phyloP scores from a whole-genome alignment of 2,329 filamentous ascomycete species.

The Metarhizium anisopliae region DNA sequence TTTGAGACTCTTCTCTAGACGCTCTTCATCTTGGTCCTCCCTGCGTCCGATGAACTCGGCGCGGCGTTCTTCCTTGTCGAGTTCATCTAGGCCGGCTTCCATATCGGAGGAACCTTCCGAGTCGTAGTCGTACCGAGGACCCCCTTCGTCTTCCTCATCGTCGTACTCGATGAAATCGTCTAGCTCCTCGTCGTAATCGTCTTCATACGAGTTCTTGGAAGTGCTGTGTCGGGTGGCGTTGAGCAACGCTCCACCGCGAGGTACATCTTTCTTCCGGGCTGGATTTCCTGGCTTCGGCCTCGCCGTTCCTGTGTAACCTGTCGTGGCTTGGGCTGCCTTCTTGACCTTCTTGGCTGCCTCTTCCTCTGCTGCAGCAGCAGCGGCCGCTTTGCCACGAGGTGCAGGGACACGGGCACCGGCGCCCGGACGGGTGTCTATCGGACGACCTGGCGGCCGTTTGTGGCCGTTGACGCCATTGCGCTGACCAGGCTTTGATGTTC shows the following conservation, averaged over 20 bases:
- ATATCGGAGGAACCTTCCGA: slow-evolving; percentile 66
- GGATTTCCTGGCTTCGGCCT: slow-evolving; percentile 39
- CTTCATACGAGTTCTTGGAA: slow-evolving; percentile 33
- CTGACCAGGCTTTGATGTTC: slow-evolving; percentile 21
- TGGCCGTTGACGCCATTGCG: slow-evolving; percentile 13
- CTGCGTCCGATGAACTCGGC: slow-evolving; percentile 54
- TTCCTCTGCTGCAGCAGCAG: slow-evolving; percentile 11
- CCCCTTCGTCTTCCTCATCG: slow-evolving; percentile 40
- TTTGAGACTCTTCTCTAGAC: slow-evolving; percentile 52
- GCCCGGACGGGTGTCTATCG: slow-evolving; percentile 3
- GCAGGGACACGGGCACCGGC: slow-evolving; percentile 2
- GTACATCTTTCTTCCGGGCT: slow-evolving; percentile 22
- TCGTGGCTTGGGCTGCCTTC: slow-evolving; percentile 52
- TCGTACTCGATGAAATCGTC: slow-evolving; percentile 56
- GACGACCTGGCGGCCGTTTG: slow-evolving; percentile 3
- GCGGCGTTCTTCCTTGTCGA: slow-evolving; percentile 60
- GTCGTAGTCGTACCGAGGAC: slow-evolving; percentile 43
- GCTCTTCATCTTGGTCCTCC: slow-evolving; percentile 59
- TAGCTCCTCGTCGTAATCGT: slow-evolving; percentile 55
- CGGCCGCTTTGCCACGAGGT: slow-evolving; percentile 8
- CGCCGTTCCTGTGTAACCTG: slow-evolving; percentile 57
- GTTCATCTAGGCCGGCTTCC: slow-evolving; percentile 66
- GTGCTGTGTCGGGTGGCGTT: slow-evolving; percentile 20
- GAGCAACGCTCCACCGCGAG: slow-evolving; percentile 33
- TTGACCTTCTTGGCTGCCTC: slow-evolving; percentile 49